Evolutionary conservation across 805 yeast species (phyloP).

Genomic region (Lipomyces orientalis): DNA sequence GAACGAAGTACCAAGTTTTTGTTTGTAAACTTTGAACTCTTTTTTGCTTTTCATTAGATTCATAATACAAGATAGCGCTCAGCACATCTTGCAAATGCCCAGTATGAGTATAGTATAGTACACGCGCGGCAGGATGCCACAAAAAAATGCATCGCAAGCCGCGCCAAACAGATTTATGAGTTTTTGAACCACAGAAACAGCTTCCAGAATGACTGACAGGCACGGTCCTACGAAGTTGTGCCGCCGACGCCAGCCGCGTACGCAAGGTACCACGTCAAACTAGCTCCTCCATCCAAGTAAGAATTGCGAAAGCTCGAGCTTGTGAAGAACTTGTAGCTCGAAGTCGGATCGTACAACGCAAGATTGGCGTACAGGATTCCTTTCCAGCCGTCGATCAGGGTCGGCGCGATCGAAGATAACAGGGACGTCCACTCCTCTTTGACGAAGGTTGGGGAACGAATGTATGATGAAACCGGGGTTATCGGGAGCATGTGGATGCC

Average conservation of each 20-base stretch:
- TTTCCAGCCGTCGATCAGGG: conserved; percentile 60
- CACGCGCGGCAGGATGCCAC: neutral
- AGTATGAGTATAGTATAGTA: neutral
- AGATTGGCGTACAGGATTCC: conserved; percentile 73
- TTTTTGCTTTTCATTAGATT: neutral
- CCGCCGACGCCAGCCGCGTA: conserved; percentile 54
- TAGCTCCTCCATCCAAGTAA: conserved; percentile 82
- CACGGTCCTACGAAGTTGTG: neutral
- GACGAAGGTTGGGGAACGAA: conserved; percentile 59
- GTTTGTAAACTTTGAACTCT: neutral
- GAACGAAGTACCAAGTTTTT: neutral
- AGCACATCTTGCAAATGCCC: neutral
- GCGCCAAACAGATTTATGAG: neutral
- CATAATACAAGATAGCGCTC: neutral
- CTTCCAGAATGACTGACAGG: neutral
- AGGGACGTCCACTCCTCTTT: conserved; percentile 63
- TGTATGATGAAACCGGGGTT: conserved; percentile 65
- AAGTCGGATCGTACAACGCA: conserved; percentile 72
- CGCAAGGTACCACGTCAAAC: conserved; percentile 84
- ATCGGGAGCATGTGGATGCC: conserved; percentile 82
- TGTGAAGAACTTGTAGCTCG: conserved; percentile 68
- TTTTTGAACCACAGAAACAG: neutral
- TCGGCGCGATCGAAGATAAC: conserved; percentile 50
- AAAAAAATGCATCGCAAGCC: neutral
- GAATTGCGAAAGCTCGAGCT: conserved; percentile 57